These are phyloP conservation scores for Plasmodium inui DNA, from an alignment of 169 alveolate genomes.

Conservation along the genomic window DNA sequence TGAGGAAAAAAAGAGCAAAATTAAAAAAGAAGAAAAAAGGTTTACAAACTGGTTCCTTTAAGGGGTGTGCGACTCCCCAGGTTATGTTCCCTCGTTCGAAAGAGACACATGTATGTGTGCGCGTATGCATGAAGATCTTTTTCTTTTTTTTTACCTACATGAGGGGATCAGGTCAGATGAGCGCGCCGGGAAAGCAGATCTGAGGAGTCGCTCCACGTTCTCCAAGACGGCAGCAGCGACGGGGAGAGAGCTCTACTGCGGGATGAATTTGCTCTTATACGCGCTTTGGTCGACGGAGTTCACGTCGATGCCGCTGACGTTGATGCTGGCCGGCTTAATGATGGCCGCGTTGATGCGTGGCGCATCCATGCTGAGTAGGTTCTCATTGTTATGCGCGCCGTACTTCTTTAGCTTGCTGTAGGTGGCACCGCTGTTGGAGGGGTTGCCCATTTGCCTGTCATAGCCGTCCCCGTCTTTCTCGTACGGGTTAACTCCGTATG, in stretches of 20 bases:
- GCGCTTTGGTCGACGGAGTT: constrained; percentile 10
- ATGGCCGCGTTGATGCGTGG: background rate
- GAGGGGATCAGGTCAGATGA: background rate
- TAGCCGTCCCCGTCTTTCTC: background rate
- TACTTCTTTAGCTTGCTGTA: constrained; percentile 38
- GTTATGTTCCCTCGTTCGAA: background rate
- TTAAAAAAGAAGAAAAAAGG: background rate
- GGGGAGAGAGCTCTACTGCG: background rate
- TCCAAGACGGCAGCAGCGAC: background rate
- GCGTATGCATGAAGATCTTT: background rate
- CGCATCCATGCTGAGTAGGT: background rate
- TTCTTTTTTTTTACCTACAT: background rate
- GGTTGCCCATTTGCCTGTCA: background rate
- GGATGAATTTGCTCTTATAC: constrained; percentile 20
- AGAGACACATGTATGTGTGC: background rate
- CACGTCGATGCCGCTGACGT: constrained; percentile 16
- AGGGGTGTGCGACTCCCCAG: background rate
- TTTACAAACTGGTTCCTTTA: background rate
- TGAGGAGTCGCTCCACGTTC: background rate
- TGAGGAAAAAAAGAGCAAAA: background rate
- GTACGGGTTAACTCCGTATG: background rate
- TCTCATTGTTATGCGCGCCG: background rate
- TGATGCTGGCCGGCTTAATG: background rate
- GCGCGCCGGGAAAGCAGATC: background rate
- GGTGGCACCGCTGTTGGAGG: background rate